These are phyloP conservation scores for Tuber indicum DNA, from an alignment of 495 filamentous ascomycete genomes.

Conservation along the genomic window DNA sequence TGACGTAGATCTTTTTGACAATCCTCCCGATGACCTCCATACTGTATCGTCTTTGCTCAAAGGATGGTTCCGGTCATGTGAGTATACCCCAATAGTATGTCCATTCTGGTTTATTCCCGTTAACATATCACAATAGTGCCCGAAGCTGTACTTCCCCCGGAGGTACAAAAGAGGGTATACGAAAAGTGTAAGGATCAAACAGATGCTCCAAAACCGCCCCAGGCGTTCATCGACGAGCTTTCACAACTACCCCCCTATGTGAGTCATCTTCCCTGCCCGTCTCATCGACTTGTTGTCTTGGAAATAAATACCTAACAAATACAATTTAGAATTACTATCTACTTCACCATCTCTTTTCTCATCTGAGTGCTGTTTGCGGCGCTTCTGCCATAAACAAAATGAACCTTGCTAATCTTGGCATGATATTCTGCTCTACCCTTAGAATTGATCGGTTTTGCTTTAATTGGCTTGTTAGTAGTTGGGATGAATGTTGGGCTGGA, in stretches of 20 bases:
- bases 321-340: conserved; percentile 39
- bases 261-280: conserved; percentile 11
- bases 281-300: background rate
- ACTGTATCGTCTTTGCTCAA: conserved; percentile 41
- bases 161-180: conserved; percentile 41
- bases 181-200: conserved; percentile 42
- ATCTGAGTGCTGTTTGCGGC: conserved; percentile 33
- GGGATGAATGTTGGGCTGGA: conserved; percentile 40
- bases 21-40: conserved; percentile 40
- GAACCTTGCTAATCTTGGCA: conserved; percentile 41
- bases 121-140: conserved; percentile 21
- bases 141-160: conserved; percentile 39
- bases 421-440: conserved; percentile 42
- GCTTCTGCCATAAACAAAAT: conserved; percentile 42
- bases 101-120: background rate
- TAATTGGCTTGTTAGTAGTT: conserved; percentile 41
- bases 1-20: conserved; percentile 42
- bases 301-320: conserved; percentile 8
- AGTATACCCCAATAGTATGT: background rate
- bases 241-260: conserved; percentile 41
- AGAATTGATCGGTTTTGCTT: conserved; percentile 41
- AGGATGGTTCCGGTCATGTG: conserved; percentile 40
- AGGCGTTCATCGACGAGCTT: conserved; percentile 39
- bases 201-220: conserved; percentile 34
- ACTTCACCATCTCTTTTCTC: conserved; percentile 39